phyloP scores from a whole-genome alignment of 2,329 filamentous ascomycete genomes.

The Scedosporium apiospermum region DNA sequence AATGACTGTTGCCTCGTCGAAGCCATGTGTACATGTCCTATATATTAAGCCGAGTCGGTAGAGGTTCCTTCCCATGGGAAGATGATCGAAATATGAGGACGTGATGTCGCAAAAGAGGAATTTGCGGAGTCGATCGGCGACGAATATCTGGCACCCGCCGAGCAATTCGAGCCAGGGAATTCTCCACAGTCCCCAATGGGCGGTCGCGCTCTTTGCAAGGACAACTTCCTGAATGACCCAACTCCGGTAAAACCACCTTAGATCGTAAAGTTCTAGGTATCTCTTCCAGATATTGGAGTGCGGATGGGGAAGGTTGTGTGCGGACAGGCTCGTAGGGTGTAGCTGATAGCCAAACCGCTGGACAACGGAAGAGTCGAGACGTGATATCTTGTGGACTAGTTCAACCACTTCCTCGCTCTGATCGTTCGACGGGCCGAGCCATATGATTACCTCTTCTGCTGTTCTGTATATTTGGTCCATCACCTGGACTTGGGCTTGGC shows the following conservation, averaged over 20 bases:
- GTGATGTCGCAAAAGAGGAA: not conserved
- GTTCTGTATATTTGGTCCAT: too few relatives aligned
- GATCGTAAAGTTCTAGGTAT: not conserved
- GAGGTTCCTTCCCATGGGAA: not conserved
- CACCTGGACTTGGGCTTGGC: too few relatives aligned
- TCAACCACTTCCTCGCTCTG: too few relatives aligned
- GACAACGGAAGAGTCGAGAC: not conserved
- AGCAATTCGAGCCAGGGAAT: not conserved
- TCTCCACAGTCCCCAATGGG: not conserved
- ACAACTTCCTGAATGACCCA: not conserved
- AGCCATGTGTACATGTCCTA: not conserved
- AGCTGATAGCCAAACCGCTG: not conserved
- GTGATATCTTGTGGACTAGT: not conserved
- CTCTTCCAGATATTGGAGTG: not conserved
- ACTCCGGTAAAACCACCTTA: not conserved
- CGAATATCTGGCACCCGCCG: not conserved
- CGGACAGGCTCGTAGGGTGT: not conserved
- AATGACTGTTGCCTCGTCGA: not conserved
- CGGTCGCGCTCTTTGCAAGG: not conserved
- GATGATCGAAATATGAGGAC: not conserved
- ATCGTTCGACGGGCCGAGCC: too few relatives aligned
- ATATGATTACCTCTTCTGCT: too few relatives aligned
- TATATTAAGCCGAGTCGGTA: not conserved
- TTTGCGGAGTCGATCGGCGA: not conserved
- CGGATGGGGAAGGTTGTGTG: not conserved